Base-by-base conservation (phyloP, 2,329 filamentous ascomycete species). In the Trichoderma gracile region DNA sequence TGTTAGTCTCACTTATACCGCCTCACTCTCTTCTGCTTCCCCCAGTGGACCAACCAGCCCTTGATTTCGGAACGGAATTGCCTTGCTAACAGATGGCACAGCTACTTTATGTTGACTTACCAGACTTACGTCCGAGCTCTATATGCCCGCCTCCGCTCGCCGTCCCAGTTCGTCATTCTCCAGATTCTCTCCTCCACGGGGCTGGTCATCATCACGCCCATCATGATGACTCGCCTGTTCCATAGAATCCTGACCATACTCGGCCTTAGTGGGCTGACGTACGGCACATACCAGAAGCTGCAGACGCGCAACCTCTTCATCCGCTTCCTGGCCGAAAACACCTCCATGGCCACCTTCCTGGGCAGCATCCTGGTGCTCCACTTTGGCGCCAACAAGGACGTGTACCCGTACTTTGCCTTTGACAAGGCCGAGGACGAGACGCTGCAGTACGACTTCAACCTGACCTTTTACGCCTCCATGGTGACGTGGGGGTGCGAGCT, bases 351-450 rank as follows among this genome's bases (percentile, higher is more conserved):
- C n/a, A 79, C 86, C 46, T 90, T 89, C 69, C 77, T 90, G 8
- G 87, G 86, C 56, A 86, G 84, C 72, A 84, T 89, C 65, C 78
- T 87, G 23, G 86, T 89, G 21, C 76, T 90, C 63, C 87, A 89
- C 73, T 89, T 86, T 71, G 87, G 87, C 43, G 78, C 82, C 67
- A 90, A 90, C 77, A 86, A 86, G 73, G 80, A 87, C 70, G 84
- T 89, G 40, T 90, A 90, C 73, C 87, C 87, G 1, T 90, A 90
- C 72, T 89, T 90, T 70, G 82, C 86, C 30, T 90, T 90, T 73
- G 85, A 87, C 71, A 72, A 73, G 53, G 33, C 46, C 73, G 85
- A 87, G 71, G 72, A 73, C 59, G 69, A 70, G 23, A 67, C 69
- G 50, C 78, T 81, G 68, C 77, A 78, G 38, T 89, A 89, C 73